phyloP scores from a whole-genome alignment of 345 rosid genomes.

The Brassica cretica region DNA sequence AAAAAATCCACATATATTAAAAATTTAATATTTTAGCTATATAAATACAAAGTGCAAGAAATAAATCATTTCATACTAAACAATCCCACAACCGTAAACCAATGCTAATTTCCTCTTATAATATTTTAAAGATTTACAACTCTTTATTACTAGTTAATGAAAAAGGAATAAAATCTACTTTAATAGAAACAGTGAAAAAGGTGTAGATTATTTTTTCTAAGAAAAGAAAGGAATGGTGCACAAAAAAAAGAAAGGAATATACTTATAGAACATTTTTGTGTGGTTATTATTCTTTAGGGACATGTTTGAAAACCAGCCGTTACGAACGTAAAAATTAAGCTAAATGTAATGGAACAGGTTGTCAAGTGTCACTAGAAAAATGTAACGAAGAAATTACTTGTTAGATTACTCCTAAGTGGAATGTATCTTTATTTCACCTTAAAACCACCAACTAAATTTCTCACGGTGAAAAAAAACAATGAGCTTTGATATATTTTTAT shows the following conservation, averaged over 20 bases:
- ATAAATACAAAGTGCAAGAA: background rate
- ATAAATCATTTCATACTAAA: background rate
- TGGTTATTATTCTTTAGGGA: background rate
- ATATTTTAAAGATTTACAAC: background rate
- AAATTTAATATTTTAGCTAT: too few species aligned
- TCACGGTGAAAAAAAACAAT: background rate
- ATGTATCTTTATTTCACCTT: background rate
- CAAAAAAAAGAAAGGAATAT: background rate
- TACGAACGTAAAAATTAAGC: constrained; percentile 1
- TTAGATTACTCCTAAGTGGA: background rate
- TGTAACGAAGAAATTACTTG: background rate
- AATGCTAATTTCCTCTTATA: background rate
- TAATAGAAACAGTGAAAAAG: background rate
- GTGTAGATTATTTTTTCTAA: background rate
- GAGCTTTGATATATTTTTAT: background rate
- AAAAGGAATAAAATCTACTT: background rate
- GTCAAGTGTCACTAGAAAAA: background rate
- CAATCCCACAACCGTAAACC: background rate
- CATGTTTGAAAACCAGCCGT: background rate
- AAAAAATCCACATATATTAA: background rate
- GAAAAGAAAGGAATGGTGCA: background rate
- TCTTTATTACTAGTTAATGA: background rate
- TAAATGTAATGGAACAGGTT: background rate
- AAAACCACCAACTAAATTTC: background rate
- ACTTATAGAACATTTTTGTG: constrained; percentile 8